Evolutionary conservation across 1,139 yeast species (phyloP).

Genomic region (Yamadazyma sp.): DNA sequence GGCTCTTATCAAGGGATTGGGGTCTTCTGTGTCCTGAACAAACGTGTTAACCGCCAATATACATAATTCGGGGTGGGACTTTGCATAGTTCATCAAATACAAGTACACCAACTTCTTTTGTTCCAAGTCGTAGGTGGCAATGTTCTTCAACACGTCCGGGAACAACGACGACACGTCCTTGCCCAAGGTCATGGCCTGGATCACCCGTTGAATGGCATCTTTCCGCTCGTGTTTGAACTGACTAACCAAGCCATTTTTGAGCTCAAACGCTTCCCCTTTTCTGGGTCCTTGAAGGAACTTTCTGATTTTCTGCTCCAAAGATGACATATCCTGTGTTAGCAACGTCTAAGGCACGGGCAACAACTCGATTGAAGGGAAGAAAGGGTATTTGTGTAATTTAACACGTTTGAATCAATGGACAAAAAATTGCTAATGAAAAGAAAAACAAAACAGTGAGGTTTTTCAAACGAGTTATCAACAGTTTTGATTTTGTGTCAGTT

Average conservation of each 20-base stretch:
- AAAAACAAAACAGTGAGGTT: constrained; percentile 1
- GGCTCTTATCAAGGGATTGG: constrained; percentile 94
- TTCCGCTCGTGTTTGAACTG: constrained; percentile 93
- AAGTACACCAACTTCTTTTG: constrained; percentile 95
- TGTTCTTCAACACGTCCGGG: constrained; percentile 94
- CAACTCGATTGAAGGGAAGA: neutral
- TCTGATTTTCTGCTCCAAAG: constrained; percentile 46
- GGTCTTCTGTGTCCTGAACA: constrained; percentile 94
- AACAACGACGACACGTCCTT: constrained; percentile 93
- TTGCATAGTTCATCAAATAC: constrained; percentile 96
- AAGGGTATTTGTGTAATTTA: neutral
- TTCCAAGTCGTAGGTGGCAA: constrained; percentile 95
- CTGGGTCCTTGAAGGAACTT: constrained; percentile 47
- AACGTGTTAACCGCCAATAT: constrained; percentile 96
- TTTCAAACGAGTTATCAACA: neutral
- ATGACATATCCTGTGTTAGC: constrained; percentile 17
- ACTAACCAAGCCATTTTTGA: constrained; percentile 86
- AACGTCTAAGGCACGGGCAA: neutral
- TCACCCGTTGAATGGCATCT: constrained; percentile 95
- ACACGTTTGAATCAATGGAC: neutral
- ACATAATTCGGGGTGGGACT: constrained; percentile 92
- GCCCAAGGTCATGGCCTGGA: constrained; percentile 99
- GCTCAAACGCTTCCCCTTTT: constrained; percentile 82
- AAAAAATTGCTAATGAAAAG: neutral
- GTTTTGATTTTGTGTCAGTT: constrained; percentile 1